Evolutionary conservation across 2,329 filamentous ascomycete species (phyloP), one percentile per base, ranked within the genome.

Genomic region (Aspergillus ustus): DNA sequence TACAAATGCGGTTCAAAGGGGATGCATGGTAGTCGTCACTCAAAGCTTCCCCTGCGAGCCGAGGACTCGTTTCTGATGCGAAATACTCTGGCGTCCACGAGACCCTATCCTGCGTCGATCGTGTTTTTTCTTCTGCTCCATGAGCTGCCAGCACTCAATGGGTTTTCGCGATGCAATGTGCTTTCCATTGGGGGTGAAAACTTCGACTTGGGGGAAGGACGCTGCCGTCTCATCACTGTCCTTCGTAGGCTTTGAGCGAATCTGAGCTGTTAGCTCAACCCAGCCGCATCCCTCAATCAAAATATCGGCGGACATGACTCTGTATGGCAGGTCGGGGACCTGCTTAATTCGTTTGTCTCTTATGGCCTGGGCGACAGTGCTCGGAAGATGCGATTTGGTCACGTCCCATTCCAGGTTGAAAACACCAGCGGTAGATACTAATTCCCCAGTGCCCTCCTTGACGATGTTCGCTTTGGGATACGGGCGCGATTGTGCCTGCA

Each of bases 281-380:
- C 96, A 99, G 7, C 95, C 95, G 28, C 93, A 89, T 2, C 95
- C 93, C 75, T 98, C 94, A 53, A 99, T 88, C 15, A 99, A 80
- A 25, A 99, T 87, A 72, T 99, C 96, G 0, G 89, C 85, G 8
- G 90, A 87, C 63, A 95, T 83, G 2, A 98, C 87, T 15, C 86
- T 85, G 76, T 93, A 99, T 0, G 93, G 92, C 4, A 98, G 80
- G 6, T 69, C 61, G 22, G 72, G 69, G 0, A 71, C 11, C 13
- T 40, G 63, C 7, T 70, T 67, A 17, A 83, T 80, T 2, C 91
- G 87, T 0, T 90, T 84, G 59, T 85, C 87, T 89, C 80, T 44
- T 84, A 87, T 49, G 84, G 84, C 2, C 86, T 90, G 85, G 34
- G 83, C 81, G 3, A 90, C 91, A 45, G 93, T 77, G 0, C 91